phyloP scores from a whole-genome alignment of 768 basidiomycete genomes.

The Strobilomyces echinocephalus region DNA sequence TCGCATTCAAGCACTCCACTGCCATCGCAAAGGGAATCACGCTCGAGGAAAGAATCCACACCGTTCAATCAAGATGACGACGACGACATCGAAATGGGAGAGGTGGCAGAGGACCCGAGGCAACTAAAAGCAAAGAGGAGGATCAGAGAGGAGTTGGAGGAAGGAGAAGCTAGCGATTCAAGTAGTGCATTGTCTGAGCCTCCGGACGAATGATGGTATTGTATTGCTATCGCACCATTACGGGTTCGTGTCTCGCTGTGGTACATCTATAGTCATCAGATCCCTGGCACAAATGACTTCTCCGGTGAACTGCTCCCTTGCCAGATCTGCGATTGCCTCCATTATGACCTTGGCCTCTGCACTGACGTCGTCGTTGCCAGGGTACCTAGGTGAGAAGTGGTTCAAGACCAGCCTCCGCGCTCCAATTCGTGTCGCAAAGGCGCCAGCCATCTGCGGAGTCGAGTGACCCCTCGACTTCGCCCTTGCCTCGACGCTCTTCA shows the following conservation, averaged over 20 bases:
- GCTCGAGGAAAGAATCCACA: constrained; percentile 15
- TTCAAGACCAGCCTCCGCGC: constrained; percentile 69
- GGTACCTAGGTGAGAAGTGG: constrained; percentile 81
- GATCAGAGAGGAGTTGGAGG: constrained; percentile 69
- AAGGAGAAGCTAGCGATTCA: constrained; percentile 80
- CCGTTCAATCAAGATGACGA: constrained; percentile 32
- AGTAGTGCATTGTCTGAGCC: constrained; percentile 76
- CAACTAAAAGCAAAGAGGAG: constrained; percentile 46
- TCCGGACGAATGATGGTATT: constrained; percentile 47
- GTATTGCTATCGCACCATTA: constrained; percentile 4
- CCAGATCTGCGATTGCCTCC: constrained; percentile 57
- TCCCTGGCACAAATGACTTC: constrained; percentile 69
- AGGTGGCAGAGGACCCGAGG: constrained; percentile 70
- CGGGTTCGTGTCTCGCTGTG: constrained; percentile 16
- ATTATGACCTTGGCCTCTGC: constrained; percentile 51
- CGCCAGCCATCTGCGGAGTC: constrained; percentile 86
- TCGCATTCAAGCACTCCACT: constrained; percentile 32
- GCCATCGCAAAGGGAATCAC: constrained; percentile 23
- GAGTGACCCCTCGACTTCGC: constrained; percentile 81
- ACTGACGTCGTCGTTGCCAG: constrained; percentile 55
- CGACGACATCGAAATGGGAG: constrained; percentile 90
- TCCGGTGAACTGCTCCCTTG: constrained; percentile 48
- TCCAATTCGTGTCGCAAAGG: constrained; percentile 63
- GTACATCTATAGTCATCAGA: constrained; percentile 65
- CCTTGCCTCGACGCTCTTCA: constrained; percentile 54